Conservation (phyloP, 208 protist genomes). For the Naegleria fowleri region DNA sequence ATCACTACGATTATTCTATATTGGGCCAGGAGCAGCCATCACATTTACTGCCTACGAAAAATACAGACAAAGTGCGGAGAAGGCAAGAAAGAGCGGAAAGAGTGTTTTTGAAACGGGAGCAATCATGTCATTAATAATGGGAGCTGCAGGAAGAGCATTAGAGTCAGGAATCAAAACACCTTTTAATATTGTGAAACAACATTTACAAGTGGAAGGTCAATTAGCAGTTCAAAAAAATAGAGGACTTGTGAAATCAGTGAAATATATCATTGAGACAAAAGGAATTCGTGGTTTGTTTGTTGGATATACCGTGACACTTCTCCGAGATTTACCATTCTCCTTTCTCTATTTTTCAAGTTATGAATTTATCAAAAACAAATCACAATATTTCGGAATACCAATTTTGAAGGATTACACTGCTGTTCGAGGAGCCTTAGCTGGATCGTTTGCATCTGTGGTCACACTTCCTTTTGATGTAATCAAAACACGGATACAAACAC, state of each 20-base stretch:
- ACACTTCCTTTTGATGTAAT: slow-evolving; percentile 5
- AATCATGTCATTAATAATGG: neutral
- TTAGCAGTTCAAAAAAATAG: neutral
- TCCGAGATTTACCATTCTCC: slow-evolving; percentile 23
- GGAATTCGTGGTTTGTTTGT: neutral
- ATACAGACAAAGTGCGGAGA: neutral
- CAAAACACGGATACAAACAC: slow-evolving; percentile 30
- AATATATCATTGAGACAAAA: neutral
- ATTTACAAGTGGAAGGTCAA: slow-evolving; percentile 27
- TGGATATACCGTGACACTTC: slow-evolving; percentile 17
- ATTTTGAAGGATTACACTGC: neutral
- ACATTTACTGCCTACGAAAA: slow-evolving; percentile 21
- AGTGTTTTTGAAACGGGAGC: neutral
- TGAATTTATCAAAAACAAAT: slow-evolving; percentile 20
- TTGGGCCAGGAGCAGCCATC: slow-evolving; percentile 18
- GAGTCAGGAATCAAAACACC: slow-evolving; percentile 6
- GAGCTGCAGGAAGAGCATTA: neutral
- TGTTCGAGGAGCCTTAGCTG: slow-evolving; percentile 1
- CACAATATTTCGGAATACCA: neutral
- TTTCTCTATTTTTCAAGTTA: slow-evolving; percentile 28
- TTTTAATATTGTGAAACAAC: slow-evolving; percentile 30
- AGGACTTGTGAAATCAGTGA: neutral
- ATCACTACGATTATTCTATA: slow-evolving; percentile 21
- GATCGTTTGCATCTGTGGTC: too few species aligned
- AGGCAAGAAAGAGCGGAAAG: neutral